Percentiles rank a stretch among this genome's conserved stretches.
Evolutionary conservation across 176 grass and related monocot genomes (phyloP).

Genomic region (Aegilops bicornis): DNA sequence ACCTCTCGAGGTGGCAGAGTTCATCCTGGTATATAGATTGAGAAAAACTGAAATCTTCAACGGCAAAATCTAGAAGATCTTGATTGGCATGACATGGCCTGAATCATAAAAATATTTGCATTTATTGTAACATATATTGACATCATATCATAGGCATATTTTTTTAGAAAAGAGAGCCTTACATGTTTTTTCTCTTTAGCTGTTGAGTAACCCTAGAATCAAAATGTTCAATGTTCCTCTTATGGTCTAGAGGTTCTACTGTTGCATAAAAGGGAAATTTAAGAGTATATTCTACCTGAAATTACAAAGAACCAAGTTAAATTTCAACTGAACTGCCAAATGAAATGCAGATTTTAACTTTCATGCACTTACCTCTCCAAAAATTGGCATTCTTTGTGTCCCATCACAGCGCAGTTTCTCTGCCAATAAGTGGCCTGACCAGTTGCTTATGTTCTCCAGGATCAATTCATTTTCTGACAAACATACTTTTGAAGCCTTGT

Average conservation of each 20-base stretch:
- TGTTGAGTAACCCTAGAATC: constrained; percentile 16
- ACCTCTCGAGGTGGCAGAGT: constrained; percentile 60
- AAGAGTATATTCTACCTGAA: neutral
- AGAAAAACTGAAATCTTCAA: constrained; percentile 49
- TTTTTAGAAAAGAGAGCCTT: constrained; percentile 6
- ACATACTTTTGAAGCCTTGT: constrained; percentile 24
- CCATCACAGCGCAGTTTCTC: constrained; percentile 13
- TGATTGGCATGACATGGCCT: constrained; percentile 30
- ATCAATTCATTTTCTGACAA: constrained; percentile 30
- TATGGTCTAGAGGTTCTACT: constrained; percentile 67
- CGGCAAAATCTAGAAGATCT: constrained; percentile 43
- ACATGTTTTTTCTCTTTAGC: constrained; percentile 49
- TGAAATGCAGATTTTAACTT: neutral
- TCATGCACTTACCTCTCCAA: constrained; percentile 38
- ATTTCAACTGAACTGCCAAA: neutral
- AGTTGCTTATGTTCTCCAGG: constrained; percentile 57
- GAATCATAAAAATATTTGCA: constrained; percentile 23
- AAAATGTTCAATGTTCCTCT: constrained; percentile 62
- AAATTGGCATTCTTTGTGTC: constrained; percentile 4
- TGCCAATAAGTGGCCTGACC: constrained; percentile 54
- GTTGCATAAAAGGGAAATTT: constrained; percentile 60
- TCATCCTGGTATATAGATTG: constrained; percentile 56
- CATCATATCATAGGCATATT: neutral
- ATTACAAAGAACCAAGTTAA: neutral
- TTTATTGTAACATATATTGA: neutral